Conservation (phyloP, 2,329 filamentous ascomycete genomes). For the Lachnum nothofagi region DNA sequence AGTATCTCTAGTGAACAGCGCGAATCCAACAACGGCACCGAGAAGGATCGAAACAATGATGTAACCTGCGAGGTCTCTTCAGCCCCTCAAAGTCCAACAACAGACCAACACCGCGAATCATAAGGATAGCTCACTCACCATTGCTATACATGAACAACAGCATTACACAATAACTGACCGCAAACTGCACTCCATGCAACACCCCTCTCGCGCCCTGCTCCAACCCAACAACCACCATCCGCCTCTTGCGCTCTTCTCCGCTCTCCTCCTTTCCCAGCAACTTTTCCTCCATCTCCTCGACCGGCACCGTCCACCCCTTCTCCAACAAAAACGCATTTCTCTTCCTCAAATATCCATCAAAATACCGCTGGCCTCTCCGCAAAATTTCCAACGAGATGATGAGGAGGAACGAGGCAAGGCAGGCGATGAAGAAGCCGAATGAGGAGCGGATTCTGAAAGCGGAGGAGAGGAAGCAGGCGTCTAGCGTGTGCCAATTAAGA, state of each 20-base stretch:
- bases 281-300: slow-evolving; percentile 20
- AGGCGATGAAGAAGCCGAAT: slow-evolving; percentile 21
- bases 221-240: slow-evolving; percentile 4
- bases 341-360: slow-evolving; percentile 16
- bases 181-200: slow-evolving; percentile 22
- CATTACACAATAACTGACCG: slow-evolving; percentile 18
- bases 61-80: slow-evolving; percentile 17
- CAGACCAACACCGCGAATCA: not conserved
- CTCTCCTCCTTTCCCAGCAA: slow-evolving; percentile 7
- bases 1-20: slow-evolving; percentile 23
- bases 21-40: slow-evolving; percentile 21
- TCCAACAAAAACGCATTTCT: slow-evolving; percentile 3
- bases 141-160: slow-evolving; percentile 26
- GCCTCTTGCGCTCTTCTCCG: not conserved
- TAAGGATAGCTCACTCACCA: slow-evolving; percentile 15
- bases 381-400: slow-evolving; percentile 21
- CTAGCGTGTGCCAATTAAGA: slow-evolving; percentile 24
- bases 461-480: slow-evolving; percentile 22
- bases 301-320: slow-evolving; percentile 3
- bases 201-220: slow-evolving; percentile 17
- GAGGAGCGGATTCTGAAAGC: slow-evolving; percentile 19
- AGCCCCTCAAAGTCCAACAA: not conserved
- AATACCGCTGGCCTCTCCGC: slow-evolving; percentile 19
- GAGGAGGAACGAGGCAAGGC: slow-evolving; percentile 21
- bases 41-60: slow-evolving; percentile 23